phyloP scores from a whole-genome alignment of 2,329 filamentous ascomycete species.

The Neurospora crassa region DNA sequence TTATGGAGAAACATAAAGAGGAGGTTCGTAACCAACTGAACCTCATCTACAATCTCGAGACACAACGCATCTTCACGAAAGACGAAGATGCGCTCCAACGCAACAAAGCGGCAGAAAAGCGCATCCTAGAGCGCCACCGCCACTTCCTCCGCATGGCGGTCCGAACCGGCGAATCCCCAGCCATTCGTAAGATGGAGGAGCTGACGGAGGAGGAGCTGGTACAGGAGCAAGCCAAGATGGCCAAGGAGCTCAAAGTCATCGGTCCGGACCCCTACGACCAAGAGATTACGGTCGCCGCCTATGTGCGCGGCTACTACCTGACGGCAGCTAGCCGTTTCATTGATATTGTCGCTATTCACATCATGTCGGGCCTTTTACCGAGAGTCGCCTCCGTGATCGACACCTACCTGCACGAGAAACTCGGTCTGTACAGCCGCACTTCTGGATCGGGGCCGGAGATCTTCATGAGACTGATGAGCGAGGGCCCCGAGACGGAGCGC shows the following conservation, averaged over 20 bases:
- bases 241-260: conserved; percentile 36
- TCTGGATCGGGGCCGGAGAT: conserved; percentile 19
- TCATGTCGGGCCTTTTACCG: conserved; percentile 40
- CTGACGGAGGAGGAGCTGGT: conserved; percentile 39
- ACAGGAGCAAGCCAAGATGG: conserved; percentile 33
- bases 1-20: conserved; percentile 30
- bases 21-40: conserved; percentile 29
- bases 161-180: conserved; percentile 23
- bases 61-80: conserved; percentile 46
- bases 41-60: conserved; percentile 43
- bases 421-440: conserved; percentile 28
- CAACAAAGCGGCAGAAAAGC: conserved; percentile 36
- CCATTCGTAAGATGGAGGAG: conserved; percentile 30
- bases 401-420: conserved; percentile 32
- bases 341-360: conserved; percentile 40
- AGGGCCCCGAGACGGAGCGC: conserved; percentile 15
- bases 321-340: conserved; percentile 56
- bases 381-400: conserved; percentile 31
- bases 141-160: conserved; percentile 40
- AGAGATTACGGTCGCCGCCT: conserved; percentile 54
- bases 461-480: conserved; percentile 14
- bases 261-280: conserved; percentile 46
- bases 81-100: conserved; percentile 38
- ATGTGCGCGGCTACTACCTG: conserved; percentile 60
- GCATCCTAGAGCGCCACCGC: conserved; percentile 36